Base-by-base conservation (phyloP, 345 rosid species). In the Lepidium didymum region DNA sequence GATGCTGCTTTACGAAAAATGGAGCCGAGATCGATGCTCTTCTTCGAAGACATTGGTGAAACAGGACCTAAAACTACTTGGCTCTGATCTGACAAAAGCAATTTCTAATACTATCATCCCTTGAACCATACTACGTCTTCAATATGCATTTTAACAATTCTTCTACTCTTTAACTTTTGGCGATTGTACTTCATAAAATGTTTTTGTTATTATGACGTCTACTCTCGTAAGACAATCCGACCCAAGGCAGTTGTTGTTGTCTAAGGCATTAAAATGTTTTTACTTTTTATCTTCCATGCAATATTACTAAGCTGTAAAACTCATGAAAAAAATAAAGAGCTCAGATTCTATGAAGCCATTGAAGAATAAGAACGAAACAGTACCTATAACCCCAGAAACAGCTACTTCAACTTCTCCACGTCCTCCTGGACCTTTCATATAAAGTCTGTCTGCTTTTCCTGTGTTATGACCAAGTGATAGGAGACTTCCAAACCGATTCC, bases 331-430 rank as follows among this genome's bases (percentile, higher is more conserved):
- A 41, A 18, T 35, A n/a, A 10, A 18, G 56, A 46, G 19, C 18
- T 49, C 49, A 55, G 36, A 37, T 18, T 72, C 1, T 46, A 37
- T 38, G 76, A 7, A 73, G 37, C 63, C 43, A 61, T 36, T 54
- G 9, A 46, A 55, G 54, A 41, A 19, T 35, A 37, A 69, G 47
- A 43, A 54, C 35, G 1, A 34, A 66, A 62, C 0, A 62, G 75
- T 76, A 86, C 97, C 96, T 35, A 84, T 75, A 77, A 95, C 90
- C 58, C 97, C 92, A 79, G 99, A 84, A 72, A 95, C 97, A 61
- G 99, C 96, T 36, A 87, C 97, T 83, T 95, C 97, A 60, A 95
- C 99, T 80, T 91, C 96, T 68, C 99, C 99, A 62, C 90, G 88
- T 73, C 99, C 99, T 77, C 96, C 97, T 19, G 96, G 99, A 68